Evolutionary conservation across 129 eudicot species (phyloP).

Genomic region (Pittosporum tobira): DNA sequence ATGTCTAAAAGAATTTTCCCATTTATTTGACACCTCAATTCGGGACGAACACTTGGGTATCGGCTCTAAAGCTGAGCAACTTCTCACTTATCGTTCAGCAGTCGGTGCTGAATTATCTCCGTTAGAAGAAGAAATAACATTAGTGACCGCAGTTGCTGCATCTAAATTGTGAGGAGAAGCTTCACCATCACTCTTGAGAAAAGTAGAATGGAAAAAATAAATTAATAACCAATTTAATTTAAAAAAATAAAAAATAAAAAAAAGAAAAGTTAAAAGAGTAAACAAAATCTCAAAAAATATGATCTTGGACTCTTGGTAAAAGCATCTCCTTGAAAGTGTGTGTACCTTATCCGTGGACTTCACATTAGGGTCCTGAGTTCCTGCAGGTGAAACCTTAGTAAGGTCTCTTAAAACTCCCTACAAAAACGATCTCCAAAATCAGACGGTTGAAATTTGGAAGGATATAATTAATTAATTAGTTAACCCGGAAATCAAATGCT

Average conservation of each 20-base stretch:
- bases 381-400: slow-evolving; percentile 48
- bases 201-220: slow-evolving; percentile 8
- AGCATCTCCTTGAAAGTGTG: slow-evolving; percentile 1
- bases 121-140: slow-evolving; percentile 27
- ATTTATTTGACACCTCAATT: slow-evolving; percentile 25
- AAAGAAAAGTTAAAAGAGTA: background rate
- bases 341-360: slow-evolving; percentile 46
- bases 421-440: slow-evolving; percentile 8
- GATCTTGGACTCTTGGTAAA: too few relatives aligned
- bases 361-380: slow-evolving; percentile 36
- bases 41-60: slow-evolving; percentile 6
- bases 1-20: slow-evolving; percentile 21
- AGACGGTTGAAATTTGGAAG: slow-evolving; percentile 1
- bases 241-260: background rate
- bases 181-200: slow-evolving; percentile 45
- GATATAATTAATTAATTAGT: background rate
- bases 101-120: slow-evolving; percentile 29
- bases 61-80: slow-evolving; percentile 4
- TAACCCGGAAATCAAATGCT: too few relatives aligned
- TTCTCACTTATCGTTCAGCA: slow-evolving; percentile 21
- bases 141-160: slow-evolving; percentile 30
- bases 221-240: background rate
- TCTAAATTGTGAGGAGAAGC: slow-evolving; percentile 37
- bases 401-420: slow-evolving; percentile 83
- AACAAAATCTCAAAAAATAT: background rate